Evolutionary conservation across 202 grass and related monocot genomes (phyloP).

Genomic region (Hordeum pubiflorum): DNA sequence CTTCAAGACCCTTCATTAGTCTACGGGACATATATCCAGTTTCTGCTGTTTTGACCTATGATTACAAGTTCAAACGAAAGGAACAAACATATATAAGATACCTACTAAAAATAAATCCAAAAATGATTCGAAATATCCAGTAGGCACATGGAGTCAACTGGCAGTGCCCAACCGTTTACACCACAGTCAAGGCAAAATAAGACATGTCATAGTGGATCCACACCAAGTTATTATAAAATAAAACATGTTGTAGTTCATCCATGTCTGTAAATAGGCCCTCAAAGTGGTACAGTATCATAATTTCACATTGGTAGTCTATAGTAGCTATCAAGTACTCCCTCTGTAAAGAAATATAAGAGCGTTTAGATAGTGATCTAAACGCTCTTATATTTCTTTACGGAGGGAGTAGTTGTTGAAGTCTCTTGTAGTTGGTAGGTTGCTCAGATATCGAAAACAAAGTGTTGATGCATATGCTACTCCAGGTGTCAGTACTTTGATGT

Average conservation of each 20-base stretch:
- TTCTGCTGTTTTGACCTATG: conserved; percentile 98
- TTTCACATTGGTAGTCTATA: background rate
- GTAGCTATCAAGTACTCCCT: background rate
- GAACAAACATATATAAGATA: background rate
- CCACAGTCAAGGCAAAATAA: background rate
- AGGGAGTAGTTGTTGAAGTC: background rate
- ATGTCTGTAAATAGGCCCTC: background rate
- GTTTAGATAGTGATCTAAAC: no score
- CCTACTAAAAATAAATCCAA: background rate
- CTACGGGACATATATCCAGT: conserved; percentile 97
- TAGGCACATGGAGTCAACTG: background rate
- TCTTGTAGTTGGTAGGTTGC: background rate
- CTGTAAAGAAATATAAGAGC: no score
- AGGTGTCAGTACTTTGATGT: background rate
- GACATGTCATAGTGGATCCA: background rate
- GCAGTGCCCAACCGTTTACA: background rate
- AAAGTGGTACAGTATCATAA: background rate
- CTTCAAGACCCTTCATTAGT: conserved; percentile 95
- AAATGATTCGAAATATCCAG: background rate
- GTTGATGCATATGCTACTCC: background rate
- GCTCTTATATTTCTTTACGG: no score
- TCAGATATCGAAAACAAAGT: background rate
- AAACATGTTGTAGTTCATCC: background rate
- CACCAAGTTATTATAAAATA: background rate
- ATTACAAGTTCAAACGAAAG: conserved; percentile 17